Evolutionary conservation across 2,329 filamentous ascomycete species (phyloP), one percentile per base, ranked within the genome.

Genomic region (Hymenoscyphus fraxineus): DNA sequence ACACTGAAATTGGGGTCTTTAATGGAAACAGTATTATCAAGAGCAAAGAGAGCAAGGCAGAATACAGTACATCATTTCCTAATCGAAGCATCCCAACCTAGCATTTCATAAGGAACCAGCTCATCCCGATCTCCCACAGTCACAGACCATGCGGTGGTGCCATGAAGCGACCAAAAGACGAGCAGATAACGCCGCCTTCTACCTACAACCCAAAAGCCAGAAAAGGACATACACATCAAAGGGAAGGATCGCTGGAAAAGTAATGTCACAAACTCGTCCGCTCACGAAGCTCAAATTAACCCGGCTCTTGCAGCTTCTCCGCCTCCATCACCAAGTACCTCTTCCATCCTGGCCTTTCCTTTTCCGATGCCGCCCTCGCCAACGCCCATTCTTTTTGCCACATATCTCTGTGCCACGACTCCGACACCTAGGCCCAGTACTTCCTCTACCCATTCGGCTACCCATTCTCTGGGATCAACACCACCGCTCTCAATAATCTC

Each of bases 381-480:
- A 10, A 99, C 94, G 13, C 95, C 94, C 95, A 99, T 99, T 64
- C 95, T 83, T 66, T 91, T 86, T 4, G 95, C 94, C 22, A 99
- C 95, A 75, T 99, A 99, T 68, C 93, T 84, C 82, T 99, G 95
- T 2, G 95, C 95, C 3, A 98, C 89, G 7, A 97, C 81, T 19
- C 95, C 94, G 0, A 96, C 85, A 3, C 88, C 85, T 59, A 98
- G 80, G 51, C 82, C 87, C 39, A 99, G 82, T 0, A 88, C 80
- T 79, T 98, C 94, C 79, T 98, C 94, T 58, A 99, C 85, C 95
- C 95, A 99, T 77, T 98, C 95, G 2, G 93, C 90, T 44, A 97
- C 91, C 95, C 95, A 99, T 77, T 99, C 95, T 64, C 95, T 84
- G 0, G 95, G 95, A 74, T 99, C 95, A 1, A 98, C 92, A 58